phyloP scores from a whole-genome alignment of 169 alveolate species.

The Cardiosporidium cionae region DNA sequence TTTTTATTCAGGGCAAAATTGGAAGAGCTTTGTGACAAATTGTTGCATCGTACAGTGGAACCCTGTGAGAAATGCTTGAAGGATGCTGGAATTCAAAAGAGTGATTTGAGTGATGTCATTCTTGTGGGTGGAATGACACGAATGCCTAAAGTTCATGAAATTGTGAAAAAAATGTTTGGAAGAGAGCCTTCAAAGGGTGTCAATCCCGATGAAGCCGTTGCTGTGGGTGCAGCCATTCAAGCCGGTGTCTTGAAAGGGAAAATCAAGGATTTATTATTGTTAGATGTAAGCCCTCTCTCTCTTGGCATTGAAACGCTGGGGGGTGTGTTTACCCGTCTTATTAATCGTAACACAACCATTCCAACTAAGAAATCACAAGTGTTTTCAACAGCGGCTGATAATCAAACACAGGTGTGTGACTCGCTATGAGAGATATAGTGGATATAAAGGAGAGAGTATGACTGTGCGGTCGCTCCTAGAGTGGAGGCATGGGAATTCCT shows the following conservation, averaged over 20 bases:
- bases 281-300: conserved; percentile 92
- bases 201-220: conserved; percentile 99
- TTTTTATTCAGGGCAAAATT: neutral
- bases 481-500: too few relatives aligned
- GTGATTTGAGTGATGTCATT: conserved; percentile 87
- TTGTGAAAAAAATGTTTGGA: conserved; percentile 80
- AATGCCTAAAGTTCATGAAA: conserved; percentile 93
- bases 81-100: conserved; percentile 84
- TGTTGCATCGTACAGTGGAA: conserved; percentile 82
- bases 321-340: conserved; percentile 91
- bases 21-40: conserved; percentile 5
- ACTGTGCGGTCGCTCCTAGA: too few relatives aligned
- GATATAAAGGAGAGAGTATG: neutral
- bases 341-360: conserved; percentile 94
- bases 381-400: conserved; percentile 96
- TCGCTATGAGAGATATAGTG: neutral
- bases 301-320: conserved; percentile 92
- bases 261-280: conserved; percentile 88
- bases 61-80: conserved; percentile 91
- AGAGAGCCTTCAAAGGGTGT: conserved; percentile 90
- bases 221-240: conserved; percentile 99
- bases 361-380: conserved; percentile 96
- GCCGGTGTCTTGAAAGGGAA: conserved; percentile 96
- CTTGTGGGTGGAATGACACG: conserved; percentile 98
- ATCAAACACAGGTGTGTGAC: conserved; percentile 78